phyloP scores from a whole-genome alignment of 352 stramenopile genomes.

The Plasmopara muralis region DNA sequence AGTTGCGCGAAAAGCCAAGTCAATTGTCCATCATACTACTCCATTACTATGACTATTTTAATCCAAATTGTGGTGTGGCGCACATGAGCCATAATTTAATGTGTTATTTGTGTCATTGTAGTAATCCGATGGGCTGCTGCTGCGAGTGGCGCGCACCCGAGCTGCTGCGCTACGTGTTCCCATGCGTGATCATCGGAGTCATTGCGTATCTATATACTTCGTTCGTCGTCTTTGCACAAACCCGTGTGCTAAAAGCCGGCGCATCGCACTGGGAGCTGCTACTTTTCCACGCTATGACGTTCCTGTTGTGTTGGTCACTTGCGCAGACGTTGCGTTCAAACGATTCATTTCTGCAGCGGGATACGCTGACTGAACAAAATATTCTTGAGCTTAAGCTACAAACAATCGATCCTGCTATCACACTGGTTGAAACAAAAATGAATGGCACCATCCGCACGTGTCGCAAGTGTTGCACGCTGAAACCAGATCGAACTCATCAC shows the following conservation, averaged over 20 bases:
- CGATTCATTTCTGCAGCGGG: slow-evolving; percentile 47
- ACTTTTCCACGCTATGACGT: slow-evolving; percentile 48
- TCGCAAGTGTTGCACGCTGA: slow-evolving; percentile 67
- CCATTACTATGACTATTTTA: too few species aligned
- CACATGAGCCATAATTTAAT: too few species aligned
- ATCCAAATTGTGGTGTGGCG: too few species aligned
- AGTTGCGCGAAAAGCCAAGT: too few species aligned
- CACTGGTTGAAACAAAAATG: slow-evolving; percentile 58
- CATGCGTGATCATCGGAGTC: slow-evolving; percentile 36
- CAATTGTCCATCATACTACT: too few species aligned
- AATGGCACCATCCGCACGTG: slow-evolving; percentile 62
- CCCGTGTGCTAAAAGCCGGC: slow-evolving; percentile 27
- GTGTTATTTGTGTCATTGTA: too few species aligned
- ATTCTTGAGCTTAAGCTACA: slow-evolving; percentile 7
- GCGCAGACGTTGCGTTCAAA: slow-evolving; percentile 43
- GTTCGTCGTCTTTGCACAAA: slow-evolving; percentile 51
- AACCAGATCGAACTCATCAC: slow-evolving; percentile 77
- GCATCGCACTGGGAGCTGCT: slow-evolving; percentile 32
- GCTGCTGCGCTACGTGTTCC: slow-evolving; percentile 51
- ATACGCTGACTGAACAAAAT: slow-evolving; percentile 15
- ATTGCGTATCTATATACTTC: slow-evolving; percentile 62
- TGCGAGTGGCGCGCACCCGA: slow-evolving; percentile 51
- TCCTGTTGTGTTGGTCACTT: slow-evolving; percentile 54
- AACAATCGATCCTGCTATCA: slow-evolving; percentile 2
- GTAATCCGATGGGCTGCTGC: slow-evolving; percentile 44